A percentile compares a stretch with the other conserved stretches of the same genome.
phyloP scores from a whole-genome alignment of 495 filamentous ascomycete genomes.

The Penicillium pancosmium region DNA sequence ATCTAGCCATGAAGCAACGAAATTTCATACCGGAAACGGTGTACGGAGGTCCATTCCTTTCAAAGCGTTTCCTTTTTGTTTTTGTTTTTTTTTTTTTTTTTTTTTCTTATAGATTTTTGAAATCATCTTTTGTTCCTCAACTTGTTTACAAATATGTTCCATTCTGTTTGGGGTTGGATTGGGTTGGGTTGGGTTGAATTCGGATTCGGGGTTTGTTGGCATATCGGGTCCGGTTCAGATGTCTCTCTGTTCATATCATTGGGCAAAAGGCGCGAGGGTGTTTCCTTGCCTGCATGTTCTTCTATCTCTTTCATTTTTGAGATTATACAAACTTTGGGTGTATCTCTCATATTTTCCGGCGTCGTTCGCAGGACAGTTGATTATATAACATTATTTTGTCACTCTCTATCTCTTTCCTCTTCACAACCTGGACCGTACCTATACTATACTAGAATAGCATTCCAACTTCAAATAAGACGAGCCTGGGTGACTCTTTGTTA shows the following conservation, averaged over 20 bases:
- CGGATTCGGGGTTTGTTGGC: slow-evolving; percentile 6
- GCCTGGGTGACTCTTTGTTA: too few species aligned
- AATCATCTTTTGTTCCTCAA: not conserved
- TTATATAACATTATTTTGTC: too few species aligned
- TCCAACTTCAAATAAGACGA: too few species aligned
- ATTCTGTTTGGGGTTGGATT: slow-evolving; percentile 1
- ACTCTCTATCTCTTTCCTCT: too few species aligned
- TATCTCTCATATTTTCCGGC: not conserved
- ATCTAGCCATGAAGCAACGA: slow-evolving; percentile 37
- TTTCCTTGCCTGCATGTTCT: slow-evolving; percentile 1
- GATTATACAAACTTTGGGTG: not conserved
- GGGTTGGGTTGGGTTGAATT: not conserved
- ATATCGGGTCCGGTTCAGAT: slow-evolving; percentile 6
- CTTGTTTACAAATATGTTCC: not conserved
- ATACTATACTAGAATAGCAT: too few species aligned
- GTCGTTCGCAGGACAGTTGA: not conserved
- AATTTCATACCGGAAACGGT: slow-evolving; percentile 22
- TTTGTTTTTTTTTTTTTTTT: slow-evolving; percentile 11
- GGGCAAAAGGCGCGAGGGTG: slow-evolving; percentile 18
- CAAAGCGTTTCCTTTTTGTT: slow-evolving; percentile 13
- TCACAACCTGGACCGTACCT: too few species aligned
- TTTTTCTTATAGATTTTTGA: slow-evolving; percentile 1
- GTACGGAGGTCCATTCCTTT: slow-evolving; percentile 12
- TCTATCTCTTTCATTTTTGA: not conserved
- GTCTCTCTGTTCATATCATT: slow-evolving; percentile 7